Conservation (phyloP, 495 filamentous ascomycete genomes). For the Usnea hakonensis region DNA sequence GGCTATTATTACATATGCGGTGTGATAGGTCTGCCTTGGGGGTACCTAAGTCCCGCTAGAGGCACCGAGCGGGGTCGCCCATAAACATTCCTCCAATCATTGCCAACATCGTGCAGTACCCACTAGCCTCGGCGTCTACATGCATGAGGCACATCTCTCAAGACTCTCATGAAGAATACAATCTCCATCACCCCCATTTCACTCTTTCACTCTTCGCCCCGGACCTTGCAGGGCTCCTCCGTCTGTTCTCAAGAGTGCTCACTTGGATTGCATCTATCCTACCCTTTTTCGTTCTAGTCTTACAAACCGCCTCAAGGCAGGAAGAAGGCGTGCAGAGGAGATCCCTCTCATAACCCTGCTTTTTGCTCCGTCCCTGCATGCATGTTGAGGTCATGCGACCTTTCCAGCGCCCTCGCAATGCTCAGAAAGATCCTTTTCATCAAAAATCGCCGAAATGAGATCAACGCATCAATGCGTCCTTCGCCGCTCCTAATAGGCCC, state of each 20-base stretch:
- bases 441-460: neutral
- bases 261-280: neutral
- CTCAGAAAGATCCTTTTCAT: neutral
- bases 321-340: neutral
- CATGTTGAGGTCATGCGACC: constrained; percentile 17
- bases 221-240: constrained; percentile 1
- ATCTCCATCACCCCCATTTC: neutral
- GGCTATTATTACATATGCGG: too few relatives aligned
- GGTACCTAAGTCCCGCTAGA: neutral
- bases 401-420: constrained; percentile 19
- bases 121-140: constrained; percentile 15
- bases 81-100: constrained; percentile 11
- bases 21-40: constrained; percentile 10
- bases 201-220: neutral
- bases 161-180: neutral
- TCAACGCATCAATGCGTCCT: neutral
- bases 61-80: constrained; percentile 6
- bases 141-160: constrained; percentile 12
- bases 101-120: neutral
- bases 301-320: constrained; percentile 2
- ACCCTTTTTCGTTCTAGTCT: constrained; percentile 5
- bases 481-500: constrained; percentile 5
- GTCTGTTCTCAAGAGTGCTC: neutral
- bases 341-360: neutral
- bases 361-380: constrained; percentile 7